Base-by-base conservation (phyloP, 371 early-diverging fungal genomes). In the Rhizomucor miehei region DNA sequence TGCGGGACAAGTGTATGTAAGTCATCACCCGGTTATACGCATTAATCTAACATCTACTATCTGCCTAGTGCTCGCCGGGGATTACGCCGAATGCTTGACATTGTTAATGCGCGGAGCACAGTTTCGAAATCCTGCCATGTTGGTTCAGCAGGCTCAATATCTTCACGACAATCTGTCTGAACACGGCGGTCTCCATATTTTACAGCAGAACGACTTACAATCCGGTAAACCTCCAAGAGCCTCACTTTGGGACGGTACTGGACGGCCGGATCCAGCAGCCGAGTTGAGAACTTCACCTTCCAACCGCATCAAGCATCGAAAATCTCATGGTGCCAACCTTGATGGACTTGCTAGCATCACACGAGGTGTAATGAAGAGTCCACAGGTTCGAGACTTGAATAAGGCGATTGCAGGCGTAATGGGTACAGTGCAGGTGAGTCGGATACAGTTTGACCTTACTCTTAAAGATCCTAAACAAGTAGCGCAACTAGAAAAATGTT, bases 31-130 rank as follows among this genome's bases (percentile, higher is more conserved):
- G 2, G 29, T 47, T 24, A n/a, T 20, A 23, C 38, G 19, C 40
- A 12, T 9, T 8, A 29, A 12, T 29, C 29, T 25, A n/a, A 44
- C 11, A n/a, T 34, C 16, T 45, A 20, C 10, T 39, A 20, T 11
- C 49, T 20, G 10, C 12, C 0, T 54, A 91, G 91, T 93, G 35
- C 43, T 95, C 13, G 74, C 74, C 2, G 71, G 76, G 17, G 95
- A 93, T 56, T 92, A 90, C 64, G 76, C 90, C 1, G 81, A 75
- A 48, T 86, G 89, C 38, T 66, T 95, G 44, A 88, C 84, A 38
- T 66, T 80, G 45, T 66, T 95, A 57, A 89, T 95, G 90, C 81
- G 89, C 38, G 83, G 81, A 25, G 87, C 93, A 1, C 69, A 83
- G 6, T 61, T 84, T 36, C 66, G 71, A 12, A 79, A 78, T 37